A percentile compares a stretch with the other conserved stretches of the same genome.
Conservation (phyloP, 441 rosid genomes). For the Viola pubescens region DNA sequence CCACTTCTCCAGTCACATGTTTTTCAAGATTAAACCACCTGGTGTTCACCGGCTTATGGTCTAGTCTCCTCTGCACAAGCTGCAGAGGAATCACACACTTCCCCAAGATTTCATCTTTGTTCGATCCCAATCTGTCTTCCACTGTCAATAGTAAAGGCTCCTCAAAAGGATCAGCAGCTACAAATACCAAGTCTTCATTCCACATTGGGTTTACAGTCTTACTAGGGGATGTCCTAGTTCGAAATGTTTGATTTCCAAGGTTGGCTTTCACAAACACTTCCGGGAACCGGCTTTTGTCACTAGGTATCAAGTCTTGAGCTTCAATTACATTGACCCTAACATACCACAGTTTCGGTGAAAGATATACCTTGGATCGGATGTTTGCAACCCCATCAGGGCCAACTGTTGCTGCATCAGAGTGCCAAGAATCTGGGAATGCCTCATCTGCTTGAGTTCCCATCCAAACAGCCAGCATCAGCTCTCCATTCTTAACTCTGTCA, state of each 20-base stretch:
- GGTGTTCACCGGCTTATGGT: constrained; percentile 70
- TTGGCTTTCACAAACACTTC: constrained; percentile 62
- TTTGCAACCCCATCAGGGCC: constrained; percentile 55
- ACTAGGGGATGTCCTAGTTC: constrained; percentile 49
- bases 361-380: constrained; percentile 70
- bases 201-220: constrained; percentile 54
- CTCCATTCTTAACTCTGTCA: constrained; percentile 57
- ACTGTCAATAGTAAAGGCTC: constrained; percentile 62
- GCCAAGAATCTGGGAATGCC: constrained; percentile 91
- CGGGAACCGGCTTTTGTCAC: constrained; percentile 53
- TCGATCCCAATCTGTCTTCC: constrained; percentile 55
- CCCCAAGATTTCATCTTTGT: constrained; percentile 63
- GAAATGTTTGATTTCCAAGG: constrained; percentile 61
- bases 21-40: constrained; percentile 83
- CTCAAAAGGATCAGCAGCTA: constrained; percentile 80
- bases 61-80: constrained; percentile 64
- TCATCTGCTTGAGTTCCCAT: constrained; percentile 76
- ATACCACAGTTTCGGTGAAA: constrained; percentile 85
- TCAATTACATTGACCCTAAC: constrained; percentile 73
- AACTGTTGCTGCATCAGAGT: constrained; percentile 64
- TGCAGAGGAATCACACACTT: constrained; percentile 45
- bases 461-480: constrained; percentile 90
- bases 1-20: constrained; percentile 47
- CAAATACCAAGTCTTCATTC: constrained; percentile 80
- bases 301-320: constrained; percentile 72